A percentile compares a stretch with the other conserved stretches of the same genome.
These are phyloP conservation scores for Trametes elegans DNA, from an alignment of 768 basidiomycete genomes.

Conservation along the genomic window DNA sequence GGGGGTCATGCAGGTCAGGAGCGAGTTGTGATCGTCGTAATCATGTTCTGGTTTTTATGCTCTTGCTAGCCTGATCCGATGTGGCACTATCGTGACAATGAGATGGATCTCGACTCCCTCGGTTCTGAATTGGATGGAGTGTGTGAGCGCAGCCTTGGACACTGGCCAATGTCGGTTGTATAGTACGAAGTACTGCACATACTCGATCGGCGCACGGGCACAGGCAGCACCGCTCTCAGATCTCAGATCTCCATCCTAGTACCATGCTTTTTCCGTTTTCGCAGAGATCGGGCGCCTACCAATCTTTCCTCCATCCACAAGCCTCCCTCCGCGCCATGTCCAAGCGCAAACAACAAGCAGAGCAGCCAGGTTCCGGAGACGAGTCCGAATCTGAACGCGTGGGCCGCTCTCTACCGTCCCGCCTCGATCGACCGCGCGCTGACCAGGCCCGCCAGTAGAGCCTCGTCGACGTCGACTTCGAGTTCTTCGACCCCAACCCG, in stretches of 20 bases:
- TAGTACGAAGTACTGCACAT: neutral
- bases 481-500: constrained; percentile 88
- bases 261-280: neutral
- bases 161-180: too few relatives aligned
- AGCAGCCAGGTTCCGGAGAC: constrained; percentile 6
- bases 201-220: too few relatives aligned
- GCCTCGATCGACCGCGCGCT: neutral
- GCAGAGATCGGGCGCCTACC: neutral
- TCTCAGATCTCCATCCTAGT: neutral
- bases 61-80: too few relatives aligned
- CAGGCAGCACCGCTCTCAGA: neutral
- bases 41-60: too few relatives aligned
- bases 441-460: constrained; percentile 39
- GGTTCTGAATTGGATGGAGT: too few relatives aligned
- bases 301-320: neutral
- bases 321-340: constrained; percentile 14
- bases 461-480: constrained; percentile 86
- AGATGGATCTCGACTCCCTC: too few relatives aligned
- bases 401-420: neutral
- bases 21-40: too few relatives aligned
- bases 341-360: constrained; percentile 21
- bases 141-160: too few relatives aligned
- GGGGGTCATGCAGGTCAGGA: too few relatives aligned
- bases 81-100: too few relatives aligned
- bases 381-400: constrained; percentile 24